phyloP scores from a whole-genome alignment of 768 basidiomycete genomes.

The Chalciporus piperatus region DNA sequence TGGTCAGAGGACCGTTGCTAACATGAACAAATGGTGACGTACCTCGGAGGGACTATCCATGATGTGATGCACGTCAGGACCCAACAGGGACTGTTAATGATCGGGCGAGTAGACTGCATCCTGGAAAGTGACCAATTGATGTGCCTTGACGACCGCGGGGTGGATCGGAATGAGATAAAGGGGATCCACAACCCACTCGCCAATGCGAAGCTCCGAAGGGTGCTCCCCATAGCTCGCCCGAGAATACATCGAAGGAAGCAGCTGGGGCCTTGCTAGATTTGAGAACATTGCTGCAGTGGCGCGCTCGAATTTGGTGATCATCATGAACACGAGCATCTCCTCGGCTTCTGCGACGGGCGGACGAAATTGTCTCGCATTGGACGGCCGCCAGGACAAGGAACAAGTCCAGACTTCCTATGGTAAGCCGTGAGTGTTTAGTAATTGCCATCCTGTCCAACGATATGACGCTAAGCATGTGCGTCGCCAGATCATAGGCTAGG shows the following conservation, averaged over 20 bases:
- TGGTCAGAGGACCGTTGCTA: no score
- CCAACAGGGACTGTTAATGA: conserved; percentile 51
- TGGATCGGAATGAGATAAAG: conserved; percentile 65
- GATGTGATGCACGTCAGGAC: conserved; percentile 57
- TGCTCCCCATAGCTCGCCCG: conserved; percentile 9
- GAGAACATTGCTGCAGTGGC: conserved; percentile 46
- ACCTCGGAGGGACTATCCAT: conserved; percentile 53
- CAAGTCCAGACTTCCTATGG: conserved; percentile 62
- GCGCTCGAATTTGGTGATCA: conserved; percentile 47
- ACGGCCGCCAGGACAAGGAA: conserved; percentile 55
- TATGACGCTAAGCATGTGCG: no score
- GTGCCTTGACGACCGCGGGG: conserved; percentile 56
- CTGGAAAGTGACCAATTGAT: conserved; percentile 59
- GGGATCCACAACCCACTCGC: conserved; percentile 62
- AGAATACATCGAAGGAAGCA: conserved; percentile 29
- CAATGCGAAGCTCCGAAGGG: conserved; percentile 39
- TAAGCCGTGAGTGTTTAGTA: conserved; percentile 39
- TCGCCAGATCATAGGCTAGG: no score
- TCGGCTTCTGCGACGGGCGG: conserved; percentile 29
- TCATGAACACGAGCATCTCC: conserved; percentile 44
- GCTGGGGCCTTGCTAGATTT: conserved; percentile 36
- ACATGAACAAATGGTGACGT: no score
- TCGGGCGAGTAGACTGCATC: conserved; percentile 52
- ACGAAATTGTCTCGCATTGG: conserved; percentile 41
- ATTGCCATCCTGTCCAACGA: conserved; percentile 19